A percentile compares a stretch with the other conserved stretches of the same genome.
Evolutionary conservation across 1,284 basidiomycete genomes (phyloP).

Genomic region (Leccinum colubrinum): DNA sequence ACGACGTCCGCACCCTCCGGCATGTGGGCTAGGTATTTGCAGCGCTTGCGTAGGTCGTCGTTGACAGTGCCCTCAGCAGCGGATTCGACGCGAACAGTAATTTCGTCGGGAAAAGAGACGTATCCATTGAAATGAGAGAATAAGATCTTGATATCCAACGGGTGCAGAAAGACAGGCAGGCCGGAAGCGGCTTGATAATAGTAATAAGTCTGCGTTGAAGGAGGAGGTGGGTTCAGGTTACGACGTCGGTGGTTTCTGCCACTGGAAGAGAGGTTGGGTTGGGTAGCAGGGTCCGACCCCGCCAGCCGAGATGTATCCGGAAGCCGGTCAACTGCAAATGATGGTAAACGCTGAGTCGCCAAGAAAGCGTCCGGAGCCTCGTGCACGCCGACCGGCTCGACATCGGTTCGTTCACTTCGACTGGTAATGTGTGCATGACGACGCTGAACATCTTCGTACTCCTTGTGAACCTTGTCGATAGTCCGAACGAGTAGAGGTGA

Average conservation of each 20-base stretch:
- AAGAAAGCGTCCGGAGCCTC: conserved; percentile 55
- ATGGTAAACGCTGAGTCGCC: conserved; percentile 32
- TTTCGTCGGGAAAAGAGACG: conserved; percentile 79
- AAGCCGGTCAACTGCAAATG: conserved; percentile 1
- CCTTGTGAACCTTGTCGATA: conserved; percentile 60
- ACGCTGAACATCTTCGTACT: conserved; percentile 56
- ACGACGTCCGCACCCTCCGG: conserved; percentile 92
- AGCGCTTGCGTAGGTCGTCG: conserved; percentile 90
- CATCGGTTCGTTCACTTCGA: conserved; percentile 38
- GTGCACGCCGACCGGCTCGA: conserved; percentile 13
- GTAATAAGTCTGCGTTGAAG: conserved; percentile 82
- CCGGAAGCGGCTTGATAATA: conserved; percentile 97
- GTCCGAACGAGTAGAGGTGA: conserved; percentile 54
- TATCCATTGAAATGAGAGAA: conserved; percentile 85
- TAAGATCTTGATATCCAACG: conserved; percentile 93
- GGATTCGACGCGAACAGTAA: conserved; percentile 79
- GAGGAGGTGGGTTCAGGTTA: conserved; percentile 80
- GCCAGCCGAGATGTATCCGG: conserved; percentile 22
- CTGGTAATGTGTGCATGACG: conserved; percentile 38
- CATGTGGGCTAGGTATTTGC: conserved; percentile 93
- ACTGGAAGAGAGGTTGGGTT: conserved; percentile 15
- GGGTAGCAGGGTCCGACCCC: conserved; percentile 18
- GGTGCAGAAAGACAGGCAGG: conserved; percentile 90
- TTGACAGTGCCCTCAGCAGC: conserved; percentile 79
- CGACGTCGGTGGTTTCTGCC: conserved; percentile 52